A percentile compares a stretch with the other conserved stretches of the same genome.
These are phyloP conservation scores for Podosphaera aphanis DNA, from an alignment of 2,329 filamentous ascomycete genomes.

Conservation along the genomic window DNA sequence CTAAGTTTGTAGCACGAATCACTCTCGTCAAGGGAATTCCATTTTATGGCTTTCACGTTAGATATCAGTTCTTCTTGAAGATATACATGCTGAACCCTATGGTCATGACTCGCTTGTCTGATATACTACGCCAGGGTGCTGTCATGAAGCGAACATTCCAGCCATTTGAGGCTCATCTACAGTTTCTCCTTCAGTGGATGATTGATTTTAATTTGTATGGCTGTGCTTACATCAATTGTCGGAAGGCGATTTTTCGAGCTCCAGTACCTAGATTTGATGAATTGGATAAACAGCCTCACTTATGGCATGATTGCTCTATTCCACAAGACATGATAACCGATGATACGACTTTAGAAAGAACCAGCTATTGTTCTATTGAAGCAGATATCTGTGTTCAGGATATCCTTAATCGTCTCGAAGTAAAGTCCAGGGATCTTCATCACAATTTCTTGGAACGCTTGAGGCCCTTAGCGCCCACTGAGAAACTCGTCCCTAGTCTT, in stretches of 20 bases:
- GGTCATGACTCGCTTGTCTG: slow-evolving; percentile 67
- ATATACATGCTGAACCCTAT: slow-evolving; percentile 79
- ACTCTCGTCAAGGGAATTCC: slow-evolving; percentile 80
- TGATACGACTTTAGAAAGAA: slow-evolving; percentile 41
- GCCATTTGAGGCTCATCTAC: slow-evolving; percentile 81
- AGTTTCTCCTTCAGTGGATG: slow-evolving; percentile 93
- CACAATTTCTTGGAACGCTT: slow-evolving; percentile 64
- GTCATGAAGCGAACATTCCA: slow-evolving; percentile 69
- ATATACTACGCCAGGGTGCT: slow-evolving; percentile 68
- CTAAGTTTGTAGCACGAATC: slow-evolving; percentile 66
- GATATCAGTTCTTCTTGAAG: slow-evolving; percentile 77
- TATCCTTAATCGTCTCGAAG: slow-evolving; percentile 58
- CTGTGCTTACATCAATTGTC: slow-evolving; percentile 61
- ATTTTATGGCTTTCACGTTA: slow-evolving; percentile 89
- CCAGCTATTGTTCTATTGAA: slow-evolving; percentile 74
- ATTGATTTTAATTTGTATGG: slow-evolving; percentile 94
- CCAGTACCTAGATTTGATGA: slow-evolving; percentile 51
- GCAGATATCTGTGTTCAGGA: slow-evolving; percentile 75
- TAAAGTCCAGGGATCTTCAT: slow-evolving; percentile 58
- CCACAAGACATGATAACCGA: slow-evolving; percentile 33
- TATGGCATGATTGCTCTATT: slow-evolving; percentile 64
- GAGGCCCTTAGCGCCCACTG: slow-evolving; percentile 35
- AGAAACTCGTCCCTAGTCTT: slow-evolving; percentile 85
- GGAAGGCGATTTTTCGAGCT: slow-evolving; percentile 45
- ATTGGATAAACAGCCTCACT: slow-evolving; percentile 33